These are phyloP conservation scores for Saccharomyces cerevisiae DNA, from an alignment of 805 yeast species.

Conservation along the genomic window DNA sequence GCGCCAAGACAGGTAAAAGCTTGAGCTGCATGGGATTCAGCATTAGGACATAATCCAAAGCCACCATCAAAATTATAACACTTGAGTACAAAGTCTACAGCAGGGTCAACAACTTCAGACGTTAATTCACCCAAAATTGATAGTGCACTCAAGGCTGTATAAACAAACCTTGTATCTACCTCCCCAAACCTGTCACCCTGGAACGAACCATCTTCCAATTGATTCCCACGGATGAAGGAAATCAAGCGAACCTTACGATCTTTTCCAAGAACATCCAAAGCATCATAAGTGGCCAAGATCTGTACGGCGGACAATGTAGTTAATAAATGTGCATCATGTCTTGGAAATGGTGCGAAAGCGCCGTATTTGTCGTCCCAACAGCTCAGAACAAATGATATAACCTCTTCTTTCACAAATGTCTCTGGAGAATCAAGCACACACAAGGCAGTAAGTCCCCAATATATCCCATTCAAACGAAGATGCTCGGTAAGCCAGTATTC, in stretches of 20 bases:
- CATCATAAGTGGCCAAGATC: conserved; percentile 57
- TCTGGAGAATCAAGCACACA: conserved; percentile 48
- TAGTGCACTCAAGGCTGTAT: conserved; percentile 68
- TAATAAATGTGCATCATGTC: conserved; percentile 81
- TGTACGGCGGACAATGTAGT: conserved; percentile 85
- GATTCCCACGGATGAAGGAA: conserved; percentile 33
- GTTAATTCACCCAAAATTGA: conserved; percentile 60
- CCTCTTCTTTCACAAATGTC: conserved; percentile 51
- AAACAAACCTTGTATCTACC: conserved; percentile 84
- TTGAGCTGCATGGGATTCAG: conserved; percentile 92
- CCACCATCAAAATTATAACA: conserved; percentile 96
- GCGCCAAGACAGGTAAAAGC: conserved; percentile 81
- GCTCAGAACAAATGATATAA: conserved; percentile 56
- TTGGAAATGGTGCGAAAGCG: conserved; percentile 85
- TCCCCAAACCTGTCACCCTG: conserved; percentile 91
- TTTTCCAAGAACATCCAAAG: conserved; percentile 38
- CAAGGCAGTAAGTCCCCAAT: conserved; percentile 88
- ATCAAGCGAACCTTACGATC: conserved; percentile 25
- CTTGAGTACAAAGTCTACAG: conserved; percentile 51
- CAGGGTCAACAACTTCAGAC: conserved; percentile 46
- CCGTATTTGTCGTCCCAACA: conserved; percentile 57
- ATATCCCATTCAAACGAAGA: conserved; percentile 79
- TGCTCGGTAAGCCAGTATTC: conserved; percentile 91
- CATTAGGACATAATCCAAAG: conserved; percentile 88
- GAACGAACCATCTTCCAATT: conserved; percentile 55